A percentile compares a stretch with the other conserved stretches of the same genome.
phyloP scores from a whole-genome alignment of 73 alveolate species.

The Tetrahymena malaccensis region DNA sequence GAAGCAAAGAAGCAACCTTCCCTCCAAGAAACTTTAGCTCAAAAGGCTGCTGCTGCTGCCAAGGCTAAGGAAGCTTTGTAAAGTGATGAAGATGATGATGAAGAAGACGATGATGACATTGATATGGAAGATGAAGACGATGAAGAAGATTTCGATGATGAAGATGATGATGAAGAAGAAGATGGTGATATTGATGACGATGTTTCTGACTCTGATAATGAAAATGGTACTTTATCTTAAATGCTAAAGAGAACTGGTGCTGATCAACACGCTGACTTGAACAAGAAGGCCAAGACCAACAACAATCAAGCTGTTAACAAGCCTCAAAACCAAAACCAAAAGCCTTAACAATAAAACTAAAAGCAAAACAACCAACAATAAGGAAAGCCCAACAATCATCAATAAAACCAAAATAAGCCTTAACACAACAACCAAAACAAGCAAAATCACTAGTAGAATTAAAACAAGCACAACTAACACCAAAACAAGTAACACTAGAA shows the following conservation, averaged over 20 bases:
- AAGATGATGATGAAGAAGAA: constrained; percentile 44
- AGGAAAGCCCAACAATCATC: not conserved
- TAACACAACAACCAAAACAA: not conserved
- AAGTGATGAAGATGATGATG: constrained; percentile 23
- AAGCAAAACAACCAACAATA: not conserved
- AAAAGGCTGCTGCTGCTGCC: constrained; percentile 22
- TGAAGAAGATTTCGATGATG: constrained; percentile 37
- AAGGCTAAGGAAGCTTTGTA: not conserved
- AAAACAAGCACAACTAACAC: not conserved
- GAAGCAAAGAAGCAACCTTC: constrained; percentile 30
- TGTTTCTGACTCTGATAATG: constrained; percentile 38
- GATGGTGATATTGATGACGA: constrained; percentile 20
- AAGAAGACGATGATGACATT: not conserved
- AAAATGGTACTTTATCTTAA: not conserved
- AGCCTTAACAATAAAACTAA: not conserved
- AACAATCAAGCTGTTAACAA: not conserved
- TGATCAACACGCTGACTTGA: not conserved
- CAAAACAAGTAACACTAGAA: not conserved
- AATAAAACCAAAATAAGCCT: not conserved
- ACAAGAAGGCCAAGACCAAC: not conserved
- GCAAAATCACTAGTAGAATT: not conserved
- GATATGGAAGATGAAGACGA: constrained; percentile 31
- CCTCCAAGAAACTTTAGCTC: not conserved
- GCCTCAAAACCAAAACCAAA: not conserved
- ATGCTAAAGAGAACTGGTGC: not conserved